phyloP scores from a whole-genome alignment of 2,329 filamentous ascomycete genomes.

The Ophiostoma angusticollis region DNA sequence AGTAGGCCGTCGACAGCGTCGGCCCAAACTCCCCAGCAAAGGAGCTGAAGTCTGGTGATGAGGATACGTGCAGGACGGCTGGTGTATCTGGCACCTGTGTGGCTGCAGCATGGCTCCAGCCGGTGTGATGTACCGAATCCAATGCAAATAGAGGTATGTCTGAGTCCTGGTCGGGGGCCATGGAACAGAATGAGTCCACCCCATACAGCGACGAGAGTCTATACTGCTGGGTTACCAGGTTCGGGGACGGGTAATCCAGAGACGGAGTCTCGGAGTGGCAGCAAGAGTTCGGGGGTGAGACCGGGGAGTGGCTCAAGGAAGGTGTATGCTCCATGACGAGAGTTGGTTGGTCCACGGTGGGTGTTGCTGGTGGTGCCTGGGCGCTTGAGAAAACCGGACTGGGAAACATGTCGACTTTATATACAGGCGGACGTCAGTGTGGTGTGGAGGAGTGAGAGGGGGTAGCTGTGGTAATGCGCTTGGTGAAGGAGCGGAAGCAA shows the following conservation, averaged over 20 bases:
- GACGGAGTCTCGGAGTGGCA: slow-evolving; percentile 29
- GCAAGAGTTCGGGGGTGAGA: slow-evolving; percentile 31
- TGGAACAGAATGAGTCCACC: slow-evolving; percentile 25
- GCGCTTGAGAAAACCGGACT: too few relatives aligned
- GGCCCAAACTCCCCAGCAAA: slow-evolving; percentile 36
- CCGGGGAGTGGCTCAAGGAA: slow-evolving; percentile 32
- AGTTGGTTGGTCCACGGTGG: background rate
- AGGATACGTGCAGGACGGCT: slow-evolving; percentile 30
- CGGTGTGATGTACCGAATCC: slow-evolving; percentile 28
- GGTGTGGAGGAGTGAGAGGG: too few relatives aligned
- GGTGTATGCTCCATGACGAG: slow-evolving; percentile 36
- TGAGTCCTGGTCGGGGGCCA: slow-evolving; percentile 24
- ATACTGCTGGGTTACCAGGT: slow-evolving; percentile 30
- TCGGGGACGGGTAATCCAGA: slow-evolving; percentile 34
- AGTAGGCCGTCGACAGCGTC: slow-evolving; percentile 27
- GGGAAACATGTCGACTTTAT: too few relatives aligned
- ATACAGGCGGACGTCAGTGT: too few relatives aligned
- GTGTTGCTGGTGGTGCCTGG: background rate
- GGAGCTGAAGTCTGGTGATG: slow-evolving; percentile 37
- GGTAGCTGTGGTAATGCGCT: too few relatives aligned
- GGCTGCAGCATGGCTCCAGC: slow-evolving; percentile 29
- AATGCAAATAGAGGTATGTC: slow-evolving; percentile 26
- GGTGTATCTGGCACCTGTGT: slow-evolving; percentile 29
- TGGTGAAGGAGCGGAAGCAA: too few relatives aligned
- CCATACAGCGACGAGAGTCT: slow-evolving; percentile 30